Evolutionary conservation across 2,329 filamentous ascomycete species (phyloP), one percentile per base, ranked within the genome.

Genomic region (Diaporthe caulivora): DNA sequence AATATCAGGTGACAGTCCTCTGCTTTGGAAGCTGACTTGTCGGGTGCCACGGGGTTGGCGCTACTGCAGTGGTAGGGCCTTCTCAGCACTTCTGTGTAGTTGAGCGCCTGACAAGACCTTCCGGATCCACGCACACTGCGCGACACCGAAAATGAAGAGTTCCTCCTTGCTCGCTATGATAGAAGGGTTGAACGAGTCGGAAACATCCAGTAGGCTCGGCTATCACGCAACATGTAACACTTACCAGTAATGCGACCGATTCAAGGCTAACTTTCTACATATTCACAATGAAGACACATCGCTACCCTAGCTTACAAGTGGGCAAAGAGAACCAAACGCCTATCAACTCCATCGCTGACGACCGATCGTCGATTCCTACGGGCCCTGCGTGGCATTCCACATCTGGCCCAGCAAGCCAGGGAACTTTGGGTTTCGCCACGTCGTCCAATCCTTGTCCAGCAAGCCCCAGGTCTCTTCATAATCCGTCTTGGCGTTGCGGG

Each of bases 401-500:
- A 86, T 80, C 11, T 78, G 76, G 58, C 78, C 80, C 58, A 86
- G 76, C 72, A 84, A 70, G 18, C 77, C 77, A 21, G 76, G 72
- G 31, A 84, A 79, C 18, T 78, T 78, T 6, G 78, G 57, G 69
- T 84, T 87, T 74, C 85, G 80, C 86, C 86, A 87, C 11, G 85
- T 77, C 26, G 81, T 65, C 74, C 74, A 75, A 21, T 70, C 70
- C 44, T 69, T 72, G 80, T 87, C 83, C 72, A 89, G 72, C 21
- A 87, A 78, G 0, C 88, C 89, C 83, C 84, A 91, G 0, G 81
- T 82, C 82, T 91, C 88, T 40, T 91, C 87, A 54, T 82, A 82
- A 75, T 90, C 86, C 21, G 87, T 80, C 11, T 77, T 80, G 37
- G 86, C 85, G 72, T 87, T 82, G n/a, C 88, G 83, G 15, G 90